Percentiles rank a stretch among this genome's conserved stretches.
Evolutionary conservation across 2,329 filamentous ascomycete genomes (phyloP).

Genomic region (Mycocentrospora acerina): DNA sequence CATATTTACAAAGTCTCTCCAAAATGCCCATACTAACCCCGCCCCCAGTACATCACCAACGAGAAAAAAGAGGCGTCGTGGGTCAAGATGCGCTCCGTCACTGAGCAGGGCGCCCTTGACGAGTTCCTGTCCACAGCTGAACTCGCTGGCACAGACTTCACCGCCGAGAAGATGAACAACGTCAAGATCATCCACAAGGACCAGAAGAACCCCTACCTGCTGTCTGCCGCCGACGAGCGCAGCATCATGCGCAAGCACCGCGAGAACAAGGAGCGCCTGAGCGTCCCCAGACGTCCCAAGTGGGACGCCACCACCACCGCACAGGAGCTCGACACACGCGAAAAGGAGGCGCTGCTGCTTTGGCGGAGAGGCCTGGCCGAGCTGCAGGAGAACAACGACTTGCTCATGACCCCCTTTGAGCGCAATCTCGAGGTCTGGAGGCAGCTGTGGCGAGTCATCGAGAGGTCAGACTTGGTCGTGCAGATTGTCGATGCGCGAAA

Average conservation of each 20-base stretch:
- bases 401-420: conserved; percentile 97
- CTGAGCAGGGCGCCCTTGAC: conserved; percentile 92
- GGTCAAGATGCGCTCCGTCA: conserved; percentile 99
- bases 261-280: conserved; percentile 75
- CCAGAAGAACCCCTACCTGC: conserved; percentile 90
- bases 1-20: too few relatives aligned
- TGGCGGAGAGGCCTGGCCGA: conserved; percentile 92
- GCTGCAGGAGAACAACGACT: conserved; percentile 87
- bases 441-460: conserved; percentile 96
- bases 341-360: conserved; percentile 77
- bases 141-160: conserved; percentile 97
- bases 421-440: conserved; percentile 97
- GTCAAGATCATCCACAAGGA: conserved; percentile 98
- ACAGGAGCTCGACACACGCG: conserved; percentile 73
- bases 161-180: conserved; percentile 97
- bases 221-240: conserved; percentile 82
- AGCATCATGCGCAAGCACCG: conserved; percentile 77
- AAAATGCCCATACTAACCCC: conserved; percentile 26
- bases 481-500: conserved; percentile 98
- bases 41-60: conserved; percentile 78
- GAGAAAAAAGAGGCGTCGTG: conserved; percentile 87
- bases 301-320: conserved; percentile 88
- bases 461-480: conserved; percentile 90
- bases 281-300: conserved; percentile 82
- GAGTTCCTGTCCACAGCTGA: conserved; percentile 96